Base-by-base conservation (phyloP, 768 basidiomycete genomes). In the Suillus hirtellus region DNA sequence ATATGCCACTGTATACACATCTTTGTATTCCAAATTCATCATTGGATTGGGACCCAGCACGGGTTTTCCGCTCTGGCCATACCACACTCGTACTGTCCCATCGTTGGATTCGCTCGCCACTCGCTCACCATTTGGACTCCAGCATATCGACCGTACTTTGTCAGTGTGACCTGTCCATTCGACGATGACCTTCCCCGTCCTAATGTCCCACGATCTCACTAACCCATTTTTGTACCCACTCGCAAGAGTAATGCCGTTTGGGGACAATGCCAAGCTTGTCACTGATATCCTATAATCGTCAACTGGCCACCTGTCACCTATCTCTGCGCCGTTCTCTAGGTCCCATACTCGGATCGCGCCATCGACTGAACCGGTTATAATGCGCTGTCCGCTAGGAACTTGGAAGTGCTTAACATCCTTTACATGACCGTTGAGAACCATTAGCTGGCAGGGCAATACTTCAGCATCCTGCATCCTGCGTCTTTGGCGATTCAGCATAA, bases 71-170 rank as follows among this genome's bases (percentile, higher is more conserved):
- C 44, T 46, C 44, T 46, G n/a, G 44, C 44, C 10, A 46, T 46
- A 11, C 44, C 44, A 46, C n/a, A 46, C n/a, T 46, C 44, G 10
- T 46, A 4, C 44, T 17, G n/a, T 46, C n/a, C 44, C 44, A 4
- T 46, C n/a, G n/a, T n/a, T 2, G n/a, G 44, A 46, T 21, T n/a
- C 44, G 44, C 44, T 46, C 19, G 11, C 19, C 44, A 46, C 44
- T 46, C n/a, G 44, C 9, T 46, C 44, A 46, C 44, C 44, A 46
- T 46, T n/a, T 46, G 44, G 44, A 46, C 44, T 46, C 44, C n/a
- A 46, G 44, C 44, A n/a, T 2, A 46, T 5, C 4, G 44, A 46
- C 44, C 11, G 21, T 47, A 47, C 12, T 47, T 47, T 2, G 11
- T 21, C 5, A 12, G 46, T 21, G 21, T 47, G 46, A 47, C n/a